Evolutionary conservation across 305 asterid species (phyloP).

Genomic region (Euphrasia arctica): DNA sequence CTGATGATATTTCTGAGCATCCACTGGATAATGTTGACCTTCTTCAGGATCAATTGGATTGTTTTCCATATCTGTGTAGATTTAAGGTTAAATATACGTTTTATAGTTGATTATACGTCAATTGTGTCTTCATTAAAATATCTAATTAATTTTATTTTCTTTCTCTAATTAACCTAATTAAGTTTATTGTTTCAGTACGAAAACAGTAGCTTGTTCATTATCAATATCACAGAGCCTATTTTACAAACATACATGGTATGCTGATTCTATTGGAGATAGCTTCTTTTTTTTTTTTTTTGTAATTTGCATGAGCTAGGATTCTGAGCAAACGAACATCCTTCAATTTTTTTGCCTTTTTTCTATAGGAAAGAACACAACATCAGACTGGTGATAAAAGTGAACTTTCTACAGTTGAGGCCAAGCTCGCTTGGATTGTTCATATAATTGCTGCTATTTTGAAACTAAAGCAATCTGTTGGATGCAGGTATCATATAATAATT

Average conservation of each 20-base stretch:
- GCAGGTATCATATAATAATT: constrained; percentile 47
- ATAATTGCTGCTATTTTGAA: constrained; percentile 87
- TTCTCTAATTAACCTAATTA: constrained; percentile 19
- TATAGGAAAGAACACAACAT: constrained; percentile 74
- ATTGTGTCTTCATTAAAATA: constrained; percentile 27
- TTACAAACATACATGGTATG: constrained; percentile 84
- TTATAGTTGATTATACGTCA: constrained; percentile 15
- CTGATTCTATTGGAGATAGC: constrained; percentile 22
- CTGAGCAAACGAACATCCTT: constrained; percentile 14
- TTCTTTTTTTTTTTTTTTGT: constrained; percentile 14
- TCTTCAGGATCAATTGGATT: constrained; percentile 97
- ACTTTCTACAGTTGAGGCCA: constrained; percentile 75
- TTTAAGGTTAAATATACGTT: constrained; percentile 61
- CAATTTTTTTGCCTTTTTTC: constrained; percentile 13
- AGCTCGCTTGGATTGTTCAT: constrained; percentile 97
- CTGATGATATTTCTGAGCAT: constrained; percentile 89
- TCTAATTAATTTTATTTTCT: constrained; percentile 10
- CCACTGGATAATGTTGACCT: constrained; percentile 96
- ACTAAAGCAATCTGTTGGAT: constrained; percentile 74
- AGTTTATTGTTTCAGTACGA: constrained; percentile 73
- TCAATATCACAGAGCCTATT: constrained; percentile 85
- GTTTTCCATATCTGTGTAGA: constrained; percentile 90
- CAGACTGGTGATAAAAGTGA: constrained; percentile 63
- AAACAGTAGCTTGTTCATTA: constrained; percentile 87
- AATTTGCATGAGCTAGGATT: constrained; percentile 10